These are phyloP conservation scores for Melocanna baccifera DNA, from an alignment of 176 grass and related monocot species.

Conservation along the genomic window DNA sequence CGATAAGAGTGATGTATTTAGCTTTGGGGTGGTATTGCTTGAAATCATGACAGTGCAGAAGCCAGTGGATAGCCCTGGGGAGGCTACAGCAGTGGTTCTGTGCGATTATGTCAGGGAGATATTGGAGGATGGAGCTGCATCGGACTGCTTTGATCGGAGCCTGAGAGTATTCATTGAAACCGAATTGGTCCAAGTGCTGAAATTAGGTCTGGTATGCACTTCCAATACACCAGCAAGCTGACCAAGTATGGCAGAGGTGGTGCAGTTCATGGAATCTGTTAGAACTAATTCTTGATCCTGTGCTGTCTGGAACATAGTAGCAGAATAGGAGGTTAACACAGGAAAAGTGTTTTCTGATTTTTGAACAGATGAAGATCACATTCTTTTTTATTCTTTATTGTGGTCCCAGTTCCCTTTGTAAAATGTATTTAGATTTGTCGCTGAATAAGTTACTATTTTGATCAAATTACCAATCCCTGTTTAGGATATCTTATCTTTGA, in stretches of 20 bases:
- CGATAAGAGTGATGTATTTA: constrained; percentile 95
- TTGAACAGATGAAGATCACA: constrained; percentile 40
- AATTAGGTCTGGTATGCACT: constrained; percentile 90
- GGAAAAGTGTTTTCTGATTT: constrained; percentile 44
- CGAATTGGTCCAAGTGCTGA: constrained; percentile 93
- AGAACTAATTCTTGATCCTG: constrained; percentile 66
- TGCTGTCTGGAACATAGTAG: constrained; percentile 31
- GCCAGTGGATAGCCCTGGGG: constrained; percentile 68
- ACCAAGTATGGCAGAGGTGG: constrained; percentile 93
- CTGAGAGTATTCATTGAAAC: constrained; percentile 67
- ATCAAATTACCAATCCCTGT: constrained; percentile 22
- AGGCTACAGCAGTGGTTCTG: constrained; percentile 46
- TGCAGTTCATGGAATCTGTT: constrained; percentile 94
- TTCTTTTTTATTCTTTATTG: constrained; percentile 71
- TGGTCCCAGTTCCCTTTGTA: constrained; percentile 38
- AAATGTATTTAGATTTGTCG: constrained; percentile 58
- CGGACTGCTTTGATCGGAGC: constrained; percentile 75
- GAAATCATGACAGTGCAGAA: constrained; percentile 90
- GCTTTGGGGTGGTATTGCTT: constrained; percentile 91
- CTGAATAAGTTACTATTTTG: constrained; percentile 60
- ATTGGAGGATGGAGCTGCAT: constrained; percentile 71
- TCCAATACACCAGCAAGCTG: constrained; percentile 69
- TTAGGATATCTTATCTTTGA: neutral
- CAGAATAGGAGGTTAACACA: constrained; percentile 50
- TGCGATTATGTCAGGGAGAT: constrained; percentile 75